Evolutionary conservation across 2,329 filamentous ascomycete species (phyloP).

Genomic region (Phaeoacremonium minimum): DNA sequence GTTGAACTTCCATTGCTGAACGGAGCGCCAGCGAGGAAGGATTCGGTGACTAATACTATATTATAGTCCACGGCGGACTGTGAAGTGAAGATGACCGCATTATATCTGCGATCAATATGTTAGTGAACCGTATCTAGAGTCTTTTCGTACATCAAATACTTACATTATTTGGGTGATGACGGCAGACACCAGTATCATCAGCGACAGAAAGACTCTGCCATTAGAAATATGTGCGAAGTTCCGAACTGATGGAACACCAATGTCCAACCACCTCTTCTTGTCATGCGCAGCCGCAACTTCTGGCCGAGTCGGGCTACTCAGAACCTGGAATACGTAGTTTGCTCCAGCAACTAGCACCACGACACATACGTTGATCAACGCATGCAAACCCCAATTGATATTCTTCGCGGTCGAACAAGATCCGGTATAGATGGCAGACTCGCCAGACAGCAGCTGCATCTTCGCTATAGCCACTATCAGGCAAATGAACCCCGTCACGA

Average conservation of each 20-base stretch:
- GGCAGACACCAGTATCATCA: constrained; percentile 33
- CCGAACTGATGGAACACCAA: constrained; percentile 47
- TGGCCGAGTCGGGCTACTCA: constrained; percentile 45
- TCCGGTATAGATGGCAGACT: constrained; percentile 31
- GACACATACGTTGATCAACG: constrained; percentile 36
- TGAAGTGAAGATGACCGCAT: constrained; percentile 43
- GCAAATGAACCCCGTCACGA: constrained; percentile 17
- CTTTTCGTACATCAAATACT: too few species aligned
- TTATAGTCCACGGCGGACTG: constrained; percentile 25
- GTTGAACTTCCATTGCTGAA: constrained; percentile 27
- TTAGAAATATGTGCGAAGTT: constrained; percentile 40
- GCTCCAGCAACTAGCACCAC: constrained; percentile 40
- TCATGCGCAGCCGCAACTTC: constrained; percentile 44
- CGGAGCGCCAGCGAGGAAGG: constrained; percentile 28
- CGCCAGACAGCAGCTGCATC: constrained; percentile 24
- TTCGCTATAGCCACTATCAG: constrained; percentile 30
- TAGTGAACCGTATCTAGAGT: too few species aligned
- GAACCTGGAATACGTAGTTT: constrained; percentile 51
- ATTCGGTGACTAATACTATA: constrained; percentile 27
- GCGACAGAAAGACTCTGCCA: constrained; percentile 32
- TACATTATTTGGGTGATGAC: constrained; percentile 46
- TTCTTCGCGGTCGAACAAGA: constrained; percentile 28
- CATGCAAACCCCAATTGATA: constrained; percentile 37
- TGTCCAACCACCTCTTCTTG: constrained; percentile 43
- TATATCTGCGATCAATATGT: constrained; percentile 45